Evolutionary conservation across 257 asterid genomes (phyloP), one percentile per base, ranked within the genome.

Genomic region (Verbena officinalis): DNA sequence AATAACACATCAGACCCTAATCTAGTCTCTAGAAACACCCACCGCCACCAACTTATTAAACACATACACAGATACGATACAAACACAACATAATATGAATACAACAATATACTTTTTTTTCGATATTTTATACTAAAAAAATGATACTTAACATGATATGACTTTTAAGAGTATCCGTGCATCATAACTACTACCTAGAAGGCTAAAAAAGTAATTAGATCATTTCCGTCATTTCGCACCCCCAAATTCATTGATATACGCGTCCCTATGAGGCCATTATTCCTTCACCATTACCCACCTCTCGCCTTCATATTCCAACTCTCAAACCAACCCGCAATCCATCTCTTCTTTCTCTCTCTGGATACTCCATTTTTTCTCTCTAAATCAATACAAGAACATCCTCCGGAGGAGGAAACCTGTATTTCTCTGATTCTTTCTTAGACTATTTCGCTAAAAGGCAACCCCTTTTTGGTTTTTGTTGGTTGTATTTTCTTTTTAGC

Each of bases 261-360:
- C 95, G 84, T 78, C 78, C 62, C 78, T 57, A 65, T 71, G 87
- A 67, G 84, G 83, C 78, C 89, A 78, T 80, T 58, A 76, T 76
- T 78, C 77, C 78, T 46, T 68, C 77, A 56, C 67, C 81, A 63
- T 70, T 68, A 62, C 89, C 88, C 81, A 77, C 87, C 78, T 78
- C 52, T 57, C 68, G 65, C 82, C 71, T 77, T 54, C 74, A 80
- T 71, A 69, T 58, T 53, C 59, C 78, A 31, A 51, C 82, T 78
- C 24, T 78, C 16, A 9, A n/a, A 71, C 39, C 21, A 31, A 23
- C 43, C 48, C 5, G 51, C 5, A 4, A 2, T 0, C 21, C 55
- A 0, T 56, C 14, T 68, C 53, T 22, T 33, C 50, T 36, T 34
- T 33, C 48, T 22, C 71, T 39, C 50, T 24, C 51, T 2, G 5